A percentile compares a stretch with the other conserved stretches of the same genome.
Evolutionary conservation across 2,329 filamentous ascomycete species (phyloP).

Genomic region (Didymella keratinophila): DNA sequence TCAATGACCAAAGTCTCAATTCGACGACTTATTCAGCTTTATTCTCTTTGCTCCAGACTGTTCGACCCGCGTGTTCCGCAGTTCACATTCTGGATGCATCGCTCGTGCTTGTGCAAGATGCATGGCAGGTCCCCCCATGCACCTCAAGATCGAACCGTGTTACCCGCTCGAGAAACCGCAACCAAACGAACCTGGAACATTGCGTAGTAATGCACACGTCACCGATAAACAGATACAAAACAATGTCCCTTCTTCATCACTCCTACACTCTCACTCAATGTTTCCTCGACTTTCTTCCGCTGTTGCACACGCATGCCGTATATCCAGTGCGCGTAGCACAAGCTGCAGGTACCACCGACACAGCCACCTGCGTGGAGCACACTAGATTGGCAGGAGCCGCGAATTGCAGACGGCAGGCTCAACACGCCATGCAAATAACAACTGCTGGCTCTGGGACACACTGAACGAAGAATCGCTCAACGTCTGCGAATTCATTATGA

Average conservation of each 20-base stretch:
- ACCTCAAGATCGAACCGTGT: neutral
- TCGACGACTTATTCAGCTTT: neutral
- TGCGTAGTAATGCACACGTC: slow-evolving; percentile 3
- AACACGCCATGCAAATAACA: too few relatives aligned
- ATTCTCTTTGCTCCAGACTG: neutral
- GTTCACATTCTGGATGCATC: neutral
- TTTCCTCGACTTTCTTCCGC: neutral
- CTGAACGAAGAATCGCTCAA: neutral
- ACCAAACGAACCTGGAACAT: neutral
- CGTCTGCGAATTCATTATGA: neutral
- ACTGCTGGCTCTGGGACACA: neutral
- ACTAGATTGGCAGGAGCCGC: neutral
- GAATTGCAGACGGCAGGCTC: neutral
- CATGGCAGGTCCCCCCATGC: neutral
- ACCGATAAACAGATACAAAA: neutral
- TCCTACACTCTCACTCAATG: neutral
- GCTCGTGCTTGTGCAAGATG: neutral
- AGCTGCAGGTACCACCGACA: slow-evolving; percentile 9
- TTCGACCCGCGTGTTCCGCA: neutral
- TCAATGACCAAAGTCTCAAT: neutral
- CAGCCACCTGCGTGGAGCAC: slow-evolving; percentile 12
- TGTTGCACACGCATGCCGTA: slow-evolving; percentile 7
- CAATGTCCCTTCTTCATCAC: neutral
- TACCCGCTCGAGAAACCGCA: neutral
- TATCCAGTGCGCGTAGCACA: slow-evolving; percentile 9